Conservation (phyloP, 1,284 basidiomycete species). For the Naganishia cerealis region DNA sequence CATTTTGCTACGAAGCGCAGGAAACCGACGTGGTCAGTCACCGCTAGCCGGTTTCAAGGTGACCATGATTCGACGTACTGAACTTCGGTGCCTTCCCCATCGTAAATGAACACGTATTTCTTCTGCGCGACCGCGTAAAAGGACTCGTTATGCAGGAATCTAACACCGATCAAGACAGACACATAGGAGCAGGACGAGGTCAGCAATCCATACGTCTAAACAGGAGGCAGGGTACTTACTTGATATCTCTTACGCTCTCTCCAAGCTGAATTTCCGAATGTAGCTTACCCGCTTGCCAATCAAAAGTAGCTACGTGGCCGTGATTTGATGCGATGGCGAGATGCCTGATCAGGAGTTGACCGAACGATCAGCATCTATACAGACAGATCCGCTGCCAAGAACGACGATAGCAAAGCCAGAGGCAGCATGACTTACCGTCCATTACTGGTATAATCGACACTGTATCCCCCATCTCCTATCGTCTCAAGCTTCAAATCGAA, state of each 20-base stretch:
- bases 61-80: conserved; percentile 57
- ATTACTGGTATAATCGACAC: conserved; percentile 79
- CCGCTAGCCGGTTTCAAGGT: background rate
- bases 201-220: background rate
- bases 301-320: conserved; percentile 92
- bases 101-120: conserved; percentile 95
- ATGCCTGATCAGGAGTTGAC: conserved; percentile 60
- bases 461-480: conserved; percentile 71
- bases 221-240: conserved; percentile 56
- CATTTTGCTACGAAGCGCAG: conserved; percentile 45
- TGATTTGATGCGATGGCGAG: conserved; percentile 76
- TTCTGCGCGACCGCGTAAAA: conserved; percentile 95
- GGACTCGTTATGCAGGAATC: conserved; percentile 88
- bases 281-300: conserved; percentile 85
- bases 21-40: background rate
- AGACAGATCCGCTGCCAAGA: background rate
- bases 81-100: conserved; percentile 87
- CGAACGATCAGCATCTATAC: background rate
- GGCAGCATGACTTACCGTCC: conserved; percentile 65
- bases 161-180: conserved; percentile 43
- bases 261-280: conserved; percentile 84
- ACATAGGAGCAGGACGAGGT: background rate
- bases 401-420: conserved; percentile 23
- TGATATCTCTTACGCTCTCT: conserved; percentile 88
- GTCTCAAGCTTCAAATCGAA: conserved; percentile 75